Evolutionary conservation across 208 protist genomes (phyloP).

Genomic region (Crithidia mellificae): DNA sequence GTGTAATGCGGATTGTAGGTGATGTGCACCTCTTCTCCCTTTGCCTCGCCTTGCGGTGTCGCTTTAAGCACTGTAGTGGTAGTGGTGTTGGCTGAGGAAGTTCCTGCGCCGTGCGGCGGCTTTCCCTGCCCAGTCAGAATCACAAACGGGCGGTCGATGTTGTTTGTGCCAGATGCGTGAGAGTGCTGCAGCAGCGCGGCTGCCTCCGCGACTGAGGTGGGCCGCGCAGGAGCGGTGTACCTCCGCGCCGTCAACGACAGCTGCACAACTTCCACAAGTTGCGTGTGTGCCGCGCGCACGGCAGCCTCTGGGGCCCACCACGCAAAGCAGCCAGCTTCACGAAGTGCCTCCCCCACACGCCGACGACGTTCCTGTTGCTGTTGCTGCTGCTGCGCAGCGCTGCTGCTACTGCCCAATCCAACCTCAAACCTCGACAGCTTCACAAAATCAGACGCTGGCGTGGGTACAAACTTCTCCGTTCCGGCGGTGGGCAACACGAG

Average conservation of each 20-base stretch:
- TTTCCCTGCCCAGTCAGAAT: background rate
- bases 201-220: conserved; percentile 13
- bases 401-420: background rate
- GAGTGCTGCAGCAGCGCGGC: conserved; percentile 9
- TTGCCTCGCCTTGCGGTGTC: background rate
- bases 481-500: conserved; percentile 65
- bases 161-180: too few relatives aligned
- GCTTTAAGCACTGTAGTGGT: too few relatives aligned
- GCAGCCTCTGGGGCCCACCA: conserved; percentile 47
- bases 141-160: too few relatives aligned
- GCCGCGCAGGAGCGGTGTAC: conserved; percentile 5
- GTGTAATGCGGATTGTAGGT: conserved; percentile 67
- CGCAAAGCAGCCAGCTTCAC: conserved; percentile 50
- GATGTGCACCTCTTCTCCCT: conserved; percentile 32
- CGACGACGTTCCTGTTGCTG: conserved; percentile 9
- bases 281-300: conserved; percentile 33
- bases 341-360: conserved; percentile 20
- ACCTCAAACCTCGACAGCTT: conserved; percentile 1
- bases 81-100: too few relatives aligned
- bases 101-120: too few relatives aligned
- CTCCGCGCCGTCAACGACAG: background rate
- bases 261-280: conserved; percentile 24
- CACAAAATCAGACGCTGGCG: background rate
- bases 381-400: background rate
- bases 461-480: conserved; percentile 34